phyloP scores from a whole-genome alignment of 306 rosid genomes.

The Astragalus membranaceus region DNA sequence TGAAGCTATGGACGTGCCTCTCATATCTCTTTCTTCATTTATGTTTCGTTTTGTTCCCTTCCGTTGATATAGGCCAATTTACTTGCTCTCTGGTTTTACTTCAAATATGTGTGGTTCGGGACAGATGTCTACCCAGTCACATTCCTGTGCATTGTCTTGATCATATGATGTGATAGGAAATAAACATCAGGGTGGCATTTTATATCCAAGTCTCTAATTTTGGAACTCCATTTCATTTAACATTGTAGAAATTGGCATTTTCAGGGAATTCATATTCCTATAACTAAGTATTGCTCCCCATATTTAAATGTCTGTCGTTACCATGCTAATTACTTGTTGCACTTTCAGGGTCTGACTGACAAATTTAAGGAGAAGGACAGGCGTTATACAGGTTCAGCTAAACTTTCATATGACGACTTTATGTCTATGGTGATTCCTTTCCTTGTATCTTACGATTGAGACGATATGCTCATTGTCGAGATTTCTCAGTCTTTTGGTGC shows the following conservation, averaged over 20 bases:
- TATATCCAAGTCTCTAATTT: neutral
- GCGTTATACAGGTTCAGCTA: constrained; percentile 58
- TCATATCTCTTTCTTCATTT: neutral
- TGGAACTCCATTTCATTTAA: neutral
- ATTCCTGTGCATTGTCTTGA: constrained; percentile 5
- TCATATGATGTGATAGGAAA: neutral
- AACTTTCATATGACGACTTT: constrained; percentile 51
- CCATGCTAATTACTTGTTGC: neutral
- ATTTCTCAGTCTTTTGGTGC: constrained; percentile 13
- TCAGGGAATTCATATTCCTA: neutral
- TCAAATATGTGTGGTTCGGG: neutral
- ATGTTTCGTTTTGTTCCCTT: neutral
- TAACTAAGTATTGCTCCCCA: neutral
- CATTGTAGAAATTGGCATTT: neutral
- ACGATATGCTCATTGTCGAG: neutral
- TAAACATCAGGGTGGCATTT: neutral
- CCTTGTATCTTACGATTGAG: constrained; percentile 68
- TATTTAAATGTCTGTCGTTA: neutral
- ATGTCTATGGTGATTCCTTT: constrained; percentile 83
- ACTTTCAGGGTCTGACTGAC: constrained; percentile 85
- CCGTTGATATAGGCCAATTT: neutral
- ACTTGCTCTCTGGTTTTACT: neutral
- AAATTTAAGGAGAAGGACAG: constrained; percentile 81
- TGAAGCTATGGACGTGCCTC: neutral
- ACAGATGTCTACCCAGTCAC: neutral